phyloP scores from a whole-genome alignment of 164 flowering plant genomes.

The Protea cynaroides region DNA sequence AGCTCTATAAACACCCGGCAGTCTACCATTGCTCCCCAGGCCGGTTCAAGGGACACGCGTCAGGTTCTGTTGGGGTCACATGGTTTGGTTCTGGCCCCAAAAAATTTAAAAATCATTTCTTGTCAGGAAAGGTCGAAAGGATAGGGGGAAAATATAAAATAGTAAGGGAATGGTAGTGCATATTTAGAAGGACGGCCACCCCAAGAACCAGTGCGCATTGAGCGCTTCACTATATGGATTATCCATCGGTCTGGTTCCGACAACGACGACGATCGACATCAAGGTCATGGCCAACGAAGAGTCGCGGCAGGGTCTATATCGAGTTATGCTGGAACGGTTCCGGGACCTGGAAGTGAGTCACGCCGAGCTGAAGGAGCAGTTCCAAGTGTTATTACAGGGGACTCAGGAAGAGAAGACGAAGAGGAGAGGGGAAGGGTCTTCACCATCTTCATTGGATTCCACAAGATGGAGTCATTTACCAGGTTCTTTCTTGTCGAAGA shows the following conservation, averaged over 20 bases:
- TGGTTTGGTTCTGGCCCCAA: too few species aligned
- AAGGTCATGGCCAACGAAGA: slow-evolving; percentile 5
- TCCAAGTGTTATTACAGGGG: slow-evolving; percentile 16
- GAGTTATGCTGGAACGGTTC: slow-evolving; percentile 33
- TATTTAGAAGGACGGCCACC: not conserved
- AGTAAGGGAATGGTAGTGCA: not conserved
- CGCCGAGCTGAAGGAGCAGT: slow-evolving; percentile 34
- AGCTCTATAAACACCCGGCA: too few species aligned
- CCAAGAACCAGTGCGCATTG: too few species aligned
- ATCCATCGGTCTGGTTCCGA: not conserved
- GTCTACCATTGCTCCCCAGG: too few species aligned
- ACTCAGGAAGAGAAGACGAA: slow-evolving; percentile 4
- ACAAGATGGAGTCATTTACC: slow-evolving; percentile 18
- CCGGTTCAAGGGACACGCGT: too few species aligned
- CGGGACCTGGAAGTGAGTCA: slow-evolving; percentile 52
- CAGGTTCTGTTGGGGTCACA: too few species aligned
- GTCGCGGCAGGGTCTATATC: slow-evolving; percentile 12
- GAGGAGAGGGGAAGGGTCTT: slow-evolving; percentile 4
- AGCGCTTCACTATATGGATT: not conserved
- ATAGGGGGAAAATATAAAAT: not conserved
- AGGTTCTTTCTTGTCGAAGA: slow-evolving; percentile 27
- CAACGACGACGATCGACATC: not conserved
- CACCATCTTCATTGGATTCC: too few species aligned
- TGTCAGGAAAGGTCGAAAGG: too few species aligned
- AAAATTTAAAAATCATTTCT: too few species aligned